phyloP scores from a whole-genome alignment of 2,329 filamentous ascomycete species.

The Monosporascus sp. region DNA sequence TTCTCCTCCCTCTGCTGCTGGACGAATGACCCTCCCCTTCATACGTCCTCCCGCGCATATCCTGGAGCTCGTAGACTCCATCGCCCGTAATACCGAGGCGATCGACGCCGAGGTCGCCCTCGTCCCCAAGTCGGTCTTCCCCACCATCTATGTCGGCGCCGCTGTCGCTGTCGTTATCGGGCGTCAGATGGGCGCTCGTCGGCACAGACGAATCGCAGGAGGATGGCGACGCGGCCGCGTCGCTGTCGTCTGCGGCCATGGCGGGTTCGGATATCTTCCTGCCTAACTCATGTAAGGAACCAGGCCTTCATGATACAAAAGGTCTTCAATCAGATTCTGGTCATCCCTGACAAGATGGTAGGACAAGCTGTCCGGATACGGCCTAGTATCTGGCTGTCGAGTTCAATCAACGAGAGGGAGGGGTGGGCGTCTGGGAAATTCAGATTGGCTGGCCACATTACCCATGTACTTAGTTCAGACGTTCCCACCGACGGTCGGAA shows the following conservation, averaged over 20 bases:
- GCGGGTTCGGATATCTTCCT: background rate
- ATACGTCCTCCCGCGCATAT: background rate
- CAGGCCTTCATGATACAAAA: background rate
- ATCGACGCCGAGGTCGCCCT: background rate
- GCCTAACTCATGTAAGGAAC: background rate
- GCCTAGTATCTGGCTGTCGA: no score
- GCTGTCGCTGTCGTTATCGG: background rate
- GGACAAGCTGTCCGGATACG: no score
- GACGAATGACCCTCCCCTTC: no score
- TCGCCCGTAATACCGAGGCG: background rate
- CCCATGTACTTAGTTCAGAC: no score
- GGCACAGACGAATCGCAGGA: background rate
- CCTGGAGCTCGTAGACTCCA: slow-evolving; percentile 7
- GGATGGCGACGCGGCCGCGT: background rate
- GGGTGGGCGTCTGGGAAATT: no score
- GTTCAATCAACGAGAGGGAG: no score
- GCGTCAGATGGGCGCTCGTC: background rate
- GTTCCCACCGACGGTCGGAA: no score
- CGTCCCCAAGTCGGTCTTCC: background rate
- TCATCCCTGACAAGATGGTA: no score
- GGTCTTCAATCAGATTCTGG: no score
- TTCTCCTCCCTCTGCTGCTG: slow-evolving; percentile 4
- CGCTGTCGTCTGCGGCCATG: background rate
- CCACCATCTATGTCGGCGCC: background rate
- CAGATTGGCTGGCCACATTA: no score